Base-by-base conservation (phyloP, 805 yeast species). In the Helenozyma rhizophorensis region DNA sequence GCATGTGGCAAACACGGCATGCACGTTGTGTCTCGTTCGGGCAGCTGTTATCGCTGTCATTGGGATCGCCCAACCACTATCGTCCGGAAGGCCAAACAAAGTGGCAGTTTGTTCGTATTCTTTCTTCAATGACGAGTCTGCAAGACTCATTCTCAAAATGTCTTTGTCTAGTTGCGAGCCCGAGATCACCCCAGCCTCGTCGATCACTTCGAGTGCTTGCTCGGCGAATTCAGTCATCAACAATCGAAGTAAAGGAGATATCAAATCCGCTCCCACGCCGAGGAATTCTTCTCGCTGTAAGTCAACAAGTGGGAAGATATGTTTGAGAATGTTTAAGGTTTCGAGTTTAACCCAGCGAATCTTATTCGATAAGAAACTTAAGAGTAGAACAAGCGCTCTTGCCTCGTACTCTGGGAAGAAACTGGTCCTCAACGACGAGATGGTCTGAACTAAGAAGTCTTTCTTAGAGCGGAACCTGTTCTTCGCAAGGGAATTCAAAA, bases 21-120 rank as follows among this genome's bases (percentile, higher is more conserved):
- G 97, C 1, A 93, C 94, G 50, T 93, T 93, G 53, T 85, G 86
- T 44, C 97, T 68, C 1, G 97, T 85, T 11, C 84, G 75, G 0
- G 95, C 83, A 0, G 96, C 87, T 2, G 93, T 81, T 26, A 87
- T 78, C 0, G 90, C 85, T 2, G 98, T 96, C 90, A 85, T 83
- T 2, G 97, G 95, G 30, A 94, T 79, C 0, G 96, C 81, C 99
- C 99, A 93, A 1, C 99, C 99, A 50, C 83, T 79, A 9, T 85
- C 95, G 40, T 84, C 90, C 0, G 98, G 97, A 15, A 90, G 80
- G 11, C 98, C 98, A 63, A 88, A 94, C 34, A 93, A 64, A 0
- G 97, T 87, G 0, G 93, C 88, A 3, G 93, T 81, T 45, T 76
- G 80, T 44, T 84, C 96, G 51, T 82, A 83, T 43, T 85, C 94